Evolutionary conservation across 768 basidiomycete genomes (phyloP), one percentile per base, ranked within the genome.

Genomic region (Rubroboletus satanas): DNA sequence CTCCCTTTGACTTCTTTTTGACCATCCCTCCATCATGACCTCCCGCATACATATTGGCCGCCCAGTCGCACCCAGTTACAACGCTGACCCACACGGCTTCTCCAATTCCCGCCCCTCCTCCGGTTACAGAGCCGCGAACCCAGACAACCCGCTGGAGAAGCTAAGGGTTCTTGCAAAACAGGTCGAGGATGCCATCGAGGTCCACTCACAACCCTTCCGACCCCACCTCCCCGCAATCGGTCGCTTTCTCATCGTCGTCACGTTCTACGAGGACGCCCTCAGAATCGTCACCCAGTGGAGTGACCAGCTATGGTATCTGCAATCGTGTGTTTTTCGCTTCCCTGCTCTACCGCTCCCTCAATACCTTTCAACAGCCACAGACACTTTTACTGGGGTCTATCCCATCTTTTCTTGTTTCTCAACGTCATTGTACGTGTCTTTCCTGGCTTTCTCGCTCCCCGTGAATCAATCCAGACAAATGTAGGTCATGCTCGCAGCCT

Each of bases 241-340:
- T 55, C 84, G 97, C 63, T 98, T 98, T 75, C 73, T 99, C 55
- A 98, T 98, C 72, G 93, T 99, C 49, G 93, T 97, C 39, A 99
- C 97, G 10, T 99, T 99, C 76, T 77, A 95, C 72, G 97, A 99
- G 79, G 97, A 99, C 69, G 92, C 97, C 9, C 73, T 96, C 66
- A 79, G 97, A 60, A 98, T 98, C 67, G 51, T 91, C 56, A 91
- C 93, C 3, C 96, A 98, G 71, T 98, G 94, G 93, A 71, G 83
- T 45, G 97, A 99, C 76, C 97, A 99, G 74, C 83, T 97, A 51
- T 99, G 96, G 93, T 99, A 98, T 73, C 78, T 99, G 65, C 92
- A 98, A 72, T 87, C 85, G 96, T 97, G 59, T 66, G 92, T 77
- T 42, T 11, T 2, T 47, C 37, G 49, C 41, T 49, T 36, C 32